Percentiles rank a stretch among this genome's conserved stretches.
These are phyloP conservation scores for Kingdonia uniflora DNA, from an alignment of 164 flowering plant species.

Conservation along the genomic window DNA sequence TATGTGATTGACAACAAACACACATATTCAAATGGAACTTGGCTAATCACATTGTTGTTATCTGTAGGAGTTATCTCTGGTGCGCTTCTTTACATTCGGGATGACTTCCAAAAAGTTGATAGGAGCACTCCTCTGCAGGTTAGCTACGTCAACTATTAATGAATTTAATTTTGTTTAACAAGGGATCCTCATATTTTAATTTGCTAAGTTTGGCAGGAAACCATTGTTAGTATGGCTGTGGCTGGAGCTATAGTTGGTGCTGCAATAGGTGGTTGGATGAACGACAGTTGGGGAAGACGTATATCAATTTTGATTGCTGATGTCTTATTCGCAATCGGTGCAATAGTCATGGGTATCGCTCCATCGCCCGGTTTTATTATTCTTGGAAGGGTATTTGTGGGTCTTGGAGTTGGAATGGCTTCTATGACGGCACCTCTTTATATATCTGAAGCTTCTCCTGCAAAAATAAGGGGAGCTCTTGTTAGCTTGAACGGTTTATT, in stretches of 20 bases:
- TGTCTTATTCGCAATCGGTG: conserved; percentile 51
- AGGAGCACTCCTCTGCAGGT: conserved; percentile 50
- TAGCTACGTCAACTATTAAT: neutral
- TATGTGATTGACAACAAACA: too few species aligned
- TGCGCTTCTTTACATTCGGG: conserved; percentile 62
- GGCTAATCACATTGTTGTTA: too few species aligned
- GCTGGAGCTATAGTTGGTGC: conserved; percentile 71
- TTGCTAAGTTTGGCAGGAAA: conserved; percentile 26
- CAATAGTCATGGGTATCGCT: conserved; percentile 53
- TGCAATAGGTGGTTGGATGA: conserved; percentile 55
- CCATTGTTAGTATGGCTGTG: conserved; percentile 60
- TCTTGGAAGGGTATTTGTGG: conserved; percentile 43
- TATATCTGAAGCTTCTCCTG: conserved; percentile 62
- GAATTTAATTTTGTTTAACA: neutral
- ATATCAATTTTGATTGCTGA: conserved; percentile 36
- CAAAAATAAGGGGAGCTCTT: conserved; percentile 50
- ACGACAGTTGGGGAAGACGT: conserved; percentile 38
- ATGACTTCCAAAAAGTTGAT: conserved; percentile 53
- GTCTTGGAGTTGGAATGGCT: conserved; percentile 67
- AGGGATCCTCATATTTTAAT: neutral
- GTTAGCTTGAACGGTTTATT: conserved; percentile 62
- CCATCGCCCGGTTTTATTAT: conserved; percentile 36
- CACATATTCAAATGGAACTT: too few species aligned
- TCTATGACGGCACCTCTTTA: conserved; percentile 63
- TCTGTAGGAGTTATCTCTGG: conserved; percentile 64